Conservation (phyloP, 148 eudicot species). For the Spergularia marina region DNA sequence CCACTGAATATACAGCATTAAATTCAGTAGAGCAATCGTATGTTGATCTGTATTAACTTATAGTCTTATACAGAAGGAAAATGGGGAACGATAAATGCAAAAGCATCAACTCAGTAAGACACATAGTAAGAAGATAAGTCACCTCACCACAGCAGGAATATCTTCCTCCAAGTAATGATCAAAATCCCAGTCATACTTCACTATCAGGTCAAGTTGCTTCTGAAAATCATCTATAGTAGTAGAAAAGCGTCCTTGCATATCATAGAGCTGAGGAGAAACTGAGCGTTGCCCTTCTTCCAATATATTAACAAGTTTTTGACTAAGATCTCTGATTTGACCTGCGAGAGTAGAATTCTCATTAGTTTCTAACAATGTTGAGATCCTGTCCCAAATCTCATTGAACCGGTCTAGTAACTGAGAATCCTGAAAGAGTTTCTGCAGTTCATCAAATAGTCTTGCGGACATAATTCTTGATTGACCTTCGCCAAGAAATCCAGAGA, state of each 20-base stretch:
- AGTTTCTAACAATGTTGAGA: conserved; percentile 65
- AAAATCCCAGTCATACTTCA: conserved; percentile 96
- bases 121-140: conserved; percentile 49
- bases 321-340: conserved; percentile 74
- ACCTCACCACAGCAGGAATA: conserved; percentile 98
- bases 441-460: conserved; percentile 74
- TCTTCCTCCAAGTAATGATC: conserved; percentile 94
- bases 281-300: conserved; percentile 90
- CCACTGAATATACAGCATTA: neutral
- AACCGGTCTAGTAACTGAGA: conserved; percentile 61
- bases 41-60: neutral
- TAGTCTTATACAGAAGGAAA: conserved; percentile 1
- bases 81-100: conserved; percentile 3
- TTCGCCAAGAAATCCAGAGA: conserved; percentile 88
- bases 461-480: conserved; percentile 63
- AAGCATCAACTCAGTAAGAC: conserved; percentile 11
- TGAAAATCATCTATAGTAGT: conserved; percentile 84
- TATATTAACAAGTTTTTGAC: conserved; percentile 76
- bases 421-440: conserved; percentile 69
- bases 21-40: neutral
- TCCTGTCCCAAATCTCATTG: conserved; percentile 59
- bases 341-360: conserved; percentile 56
- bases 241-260: conserved; percentile 71
- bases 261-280: conserved; percentile 77
- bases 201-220: conserved; percentile 86